Evolutionary conservation across 2,329 filamentous ascomycete species (phyloP).

Genomic region (Niveomyces coronatus): DNA sequence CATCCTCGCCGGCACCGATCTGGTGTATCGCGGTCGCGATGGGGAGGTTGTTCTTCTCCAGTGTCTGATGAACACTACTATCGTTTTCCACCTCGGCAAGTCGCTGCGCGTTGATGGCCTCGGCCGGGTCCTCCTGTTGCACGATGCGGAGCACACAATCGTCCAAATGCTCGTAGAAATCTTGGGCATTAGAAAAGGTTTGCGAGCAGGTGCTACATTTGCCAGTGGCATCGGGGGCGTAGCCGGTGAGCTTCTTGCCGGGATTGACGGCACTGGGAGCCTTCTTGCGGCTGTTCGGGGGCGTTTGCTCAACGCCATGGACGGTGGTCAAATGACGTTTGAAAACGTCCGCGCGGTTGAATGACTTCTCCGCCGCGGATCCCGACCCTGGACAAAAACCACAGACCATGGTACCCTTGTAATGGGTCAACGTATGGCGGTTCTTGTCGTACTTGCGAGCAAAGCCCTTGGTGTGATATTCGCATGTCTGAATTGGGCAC

Average conservation of each 20-base stretch:
- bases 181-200: conserved; percentile 86
- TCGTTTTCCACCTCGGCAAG: conserved; percentile 57
- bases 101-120: conserved; percentile 57
- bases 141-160: conserved; percentile 63
- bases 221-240: conserved; percentile 70
- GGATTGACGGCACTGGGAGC: conserved; percentile 27
- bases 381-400: conserved; percentile 88
- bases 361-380: conserved; percentile 84
- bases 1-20: conserved; percentile 35
- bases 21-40: conserved; percentile 27
- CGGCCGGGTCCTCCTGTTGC: conserved; percentile 59
- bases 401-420: conserved; percentile 96
- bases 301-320: conserved; percentile 85
- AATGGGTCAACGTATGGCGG: conserved; percentile 85
- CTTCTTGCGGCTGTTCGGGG: conserved; percentile 83
- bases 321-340: conserved; percentile 87
- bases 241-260: conserved; percentile 58
- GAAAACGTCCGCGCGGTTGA: conserved; percentile 92
- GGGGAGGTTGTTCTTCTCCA: conserved; percentile 53
- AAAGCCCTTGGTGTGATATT: conserved; percentile 88
- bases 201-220: conserved; percentile 92
- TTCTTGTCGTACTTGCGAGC: conserved; percentile 96
- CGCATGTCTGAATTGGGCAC: conserved; percentile 84
- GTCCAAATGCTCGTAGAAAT: conserved; percentile 96
- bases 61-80: conserved; percentile 48